A percentile compares a stretch with the other conserved stretches of the same genome.
phyloP scores from a whole-genome alignment of 2,329 filamentous ascomycete genomes.

The Ceratocystis diversiconidia region DNA sequence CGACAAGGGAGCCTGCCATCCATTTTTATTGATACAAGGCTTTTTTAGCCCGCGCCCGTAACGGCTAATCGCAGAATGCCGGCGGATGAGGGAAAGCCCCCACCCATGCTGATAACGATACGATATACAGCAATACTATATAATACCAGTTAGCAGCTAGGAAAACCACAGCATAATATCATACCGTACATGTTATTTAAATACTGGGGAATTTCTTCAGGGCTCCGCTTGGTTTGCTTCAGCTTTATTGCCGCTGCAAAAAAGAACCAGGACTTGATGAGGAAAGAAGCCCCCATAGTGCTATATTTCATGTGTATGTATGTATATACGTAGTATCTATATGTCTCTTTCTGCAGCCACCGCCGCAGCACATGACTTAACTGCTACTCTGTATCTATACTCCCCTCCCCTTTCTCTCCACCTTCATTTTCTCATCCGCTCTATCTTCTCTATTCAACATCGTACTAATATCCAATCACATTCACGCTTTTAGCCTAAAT shows the following conservation, averaged over 20 bases:
- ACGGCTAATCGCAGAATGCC: neutral
- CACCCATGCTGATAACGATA: neutral
- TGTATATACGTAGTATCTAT: neutral
- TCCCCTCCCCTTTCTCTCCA: neutral
- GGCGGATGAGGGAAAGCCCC: neutral
- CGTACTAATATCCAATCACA: neutral
- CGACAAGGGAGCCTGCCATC: neutral
- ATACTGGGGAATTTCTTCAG: too few species aligned
- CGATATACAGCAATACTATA: too few species aligned
- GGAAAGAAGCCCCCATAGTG: neutral
- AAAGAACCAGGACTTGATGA: neutral
- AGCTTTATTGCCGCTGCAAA: too few species aligned
- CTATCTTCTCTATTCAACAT: too few species aligned
- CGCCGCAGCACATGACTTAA: neutral
- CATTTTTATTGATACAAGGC: neutral
- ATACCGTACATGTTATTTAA: too few species aligned
- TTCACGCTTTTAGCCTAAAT: neutral
- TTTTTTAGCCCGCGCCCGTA: neutral
- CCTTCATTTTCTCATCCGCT: too few species aligned
- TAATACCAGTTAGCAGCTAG: too few species aligned
- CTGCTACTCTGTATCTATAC: neutral
- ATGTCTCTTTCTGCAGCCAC: neutral
- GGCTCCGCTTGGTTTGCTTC: too few species aligned
- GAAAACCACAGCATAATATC: too few species aligned
- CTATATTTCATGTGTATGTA: neutral